These are phyloP conservation scores for Annulohypoxylon bovei DNA, from an alignment of 495 filamentous ascomycete genomes.

Conservation along the genomic window DNA sequence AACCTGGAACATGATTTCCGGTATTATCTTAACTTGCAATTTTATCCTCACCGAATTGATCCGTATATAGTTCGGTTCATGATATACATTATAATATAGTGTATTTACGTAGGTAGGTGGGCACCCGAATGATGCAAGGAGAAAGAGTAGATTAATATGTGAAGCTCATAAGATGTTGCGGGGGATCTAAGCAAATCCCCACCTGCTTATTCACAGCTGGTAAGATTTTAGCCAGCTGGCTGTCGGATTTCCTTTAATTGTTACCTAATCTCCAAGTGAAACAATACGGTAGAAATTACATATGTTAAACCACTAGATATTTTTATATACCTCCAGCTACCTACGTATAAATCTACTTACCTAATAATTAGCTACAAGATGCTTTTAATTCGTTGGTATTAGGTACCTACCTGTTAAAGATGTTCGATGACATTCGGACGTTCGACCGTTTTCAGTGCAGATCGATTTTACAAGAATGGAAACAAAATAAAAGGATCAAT, in stretches of 20 bases:
- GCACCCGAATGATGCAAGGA: neutral
- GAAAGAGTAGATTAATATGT: neutral
- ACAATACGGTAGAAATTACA: too few species aligned
- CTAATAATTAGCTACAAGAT: too few species aligned
- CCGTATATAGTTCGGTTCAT: neutral
- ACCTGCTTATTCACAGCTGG: constrained; percentile 10
- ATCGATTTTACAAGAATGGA: neutral
- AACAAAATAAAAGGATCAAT: neutral
- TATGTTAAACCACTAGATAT: neutral
- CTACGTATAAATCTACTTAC: too few species aligned
- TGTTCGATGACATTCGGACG: neutral
- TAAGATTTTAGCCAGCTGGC: constrained; percentile 7
- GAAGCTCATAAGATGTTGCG: neutral
- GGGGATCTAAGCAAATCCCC: neutral
- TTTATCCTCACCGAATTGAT: neutral
- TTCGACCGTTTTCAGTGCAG: neutral
- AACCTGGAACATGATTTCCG: constrained; percentile 37
- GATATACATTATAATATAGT: neutral
- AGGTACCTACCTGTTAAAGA: too few species aligned
- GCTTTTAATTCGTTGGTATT: neutral
- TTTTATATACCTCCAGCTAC: too few species aligned
- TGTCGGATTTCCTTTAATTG: neutral
- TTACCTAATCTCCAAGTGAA: neutral
- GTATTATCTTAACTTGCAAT: neutral
- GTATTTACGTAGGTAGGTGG: neutral